Percentiles rank a stretch among this genome's conserved stretches.
Evolutionary conservation across 225 moss, liverwort and hornwort species (phyloP).

Genomic region (Takakia lepidozioides): DNA sequence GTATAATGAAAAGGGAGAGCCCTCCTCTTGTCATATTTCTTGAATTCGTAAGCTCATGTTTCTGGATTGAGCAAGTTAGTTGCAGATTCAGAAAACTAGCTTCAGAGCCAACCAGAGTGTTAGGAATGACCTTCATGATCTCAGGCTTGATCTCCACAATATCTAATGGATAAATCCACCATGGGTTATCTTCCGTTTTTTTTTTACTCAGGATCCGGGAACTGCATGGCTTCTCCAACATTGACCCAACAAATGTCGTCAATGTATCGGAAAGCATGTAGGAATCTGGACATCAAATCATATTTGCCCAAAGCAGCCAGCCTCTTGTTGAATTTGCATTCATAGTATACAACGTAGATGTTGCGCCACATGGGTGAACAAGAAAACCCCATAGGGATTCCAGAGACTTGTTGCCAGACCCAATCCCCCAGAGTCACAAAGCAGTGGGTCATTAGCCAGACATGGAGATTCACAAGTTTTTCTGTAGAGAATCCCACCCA

Average conservation of each 20-base stretch:
- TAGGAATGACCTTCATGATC: too few relatives aligned
- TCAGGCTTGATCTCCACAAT: too few relatives aligned
- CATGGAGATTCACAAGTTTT: background rate
- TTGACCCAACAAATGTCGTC: conserved; percentile 10
- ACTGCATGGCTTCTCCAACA: background rate
- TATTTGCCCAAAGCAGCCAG: background rate
- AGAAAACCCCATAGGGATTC: conserved; percentile 14
- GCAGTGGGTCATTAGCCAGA: conserved; percentile 4
- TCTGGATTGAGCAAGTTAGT: background rate
- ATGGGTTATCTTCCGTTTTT: background rate
- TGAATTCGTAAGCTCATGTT: background rate
- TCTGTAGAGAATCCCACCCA: background rate
- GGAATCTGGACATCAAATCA: background rate
- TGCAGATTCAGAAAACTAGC: background rate
- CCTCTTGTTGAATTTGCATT: background rate
- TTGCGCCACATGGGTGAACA: conserved; percentile 9
- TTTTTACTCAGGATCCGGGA: background rate
- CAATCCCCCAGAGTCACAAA: conserved; percentile 1
- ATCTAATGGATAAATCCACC: conserved; percentile 5
- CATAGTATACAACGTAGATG: conserved; percentile 2
- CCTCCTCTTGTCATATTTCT: background rate
- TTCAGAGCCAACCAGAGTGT: background rate
- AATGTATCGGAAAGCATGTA: background rate
- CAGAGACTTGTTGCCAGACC: conserved; percentile 3
- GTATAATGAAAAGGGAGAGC: background rate